A percentile compares a stretch with the other conserved stretches of the same genome.
These are phyloP conservation scores for Xylariaceae sp. DNA, from an alignment of 2,329 filamentous ascomycete genomes.

Conservation along the genomic window DNA sequence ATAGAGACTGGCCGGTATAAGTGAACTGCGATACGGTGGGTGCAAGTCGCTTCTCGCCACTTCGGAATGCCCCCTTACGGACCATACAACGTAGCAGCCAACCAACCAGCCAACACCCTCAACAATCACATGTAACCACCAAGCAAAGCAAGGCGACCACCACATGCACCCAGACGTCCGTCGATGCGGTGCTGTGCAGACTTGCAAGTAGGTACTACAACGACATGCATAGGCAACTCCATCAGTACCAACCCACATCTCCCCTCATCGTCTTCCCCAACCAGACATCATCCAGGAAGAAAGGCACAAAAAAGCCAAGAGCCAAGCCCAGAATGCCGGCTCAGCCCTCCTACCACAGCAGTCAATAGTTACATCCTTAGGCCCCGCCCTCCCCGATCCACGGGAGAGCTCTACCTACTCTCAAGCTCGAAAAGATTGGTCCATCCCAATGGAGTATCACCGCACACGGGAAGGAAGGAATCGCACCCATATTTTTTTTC, in stretches of 20 bases:
- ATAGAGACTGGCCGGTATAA: no score
- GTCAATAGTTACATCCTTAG: conserved; percentile 14
- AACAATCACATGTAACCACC: neutral
- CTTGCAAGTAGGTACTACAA: neutral
- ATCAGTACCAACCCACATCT: neutral
- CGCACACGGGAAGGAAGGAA: no score
- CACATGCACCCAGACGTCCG: neutral
- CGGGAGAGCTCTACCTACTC: no score
- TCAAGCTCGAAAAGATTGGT: no score
- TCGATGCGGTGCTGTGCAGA: neutral
- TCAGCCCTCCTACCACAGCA: conserved; percentile 14
- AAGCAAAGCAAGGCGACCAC: neutral
- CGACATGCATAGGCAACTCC: neutral
- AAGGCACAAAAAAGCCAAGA: no score
- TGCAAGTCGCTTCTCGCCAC: no score
- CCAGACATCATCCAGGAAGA: no score
- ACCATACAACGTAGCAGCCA: neutral
- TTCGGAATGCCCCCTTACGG: no score
- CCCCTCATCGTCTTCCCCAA: neutral
- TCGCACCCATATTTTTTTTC: no score
- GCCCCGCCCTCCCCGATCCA: neutral
- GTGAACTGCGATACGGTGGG: no score
- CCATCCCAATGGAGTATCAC: no score
- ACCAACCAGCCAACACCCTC: neutral
- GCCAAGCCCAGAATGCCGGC: neutral